Evolutionary conservation across 768 basidiomycete species (phyloP), one percentile per base, ranked within the genome.

Genomic region (Kwoniella sp.): DNA sequence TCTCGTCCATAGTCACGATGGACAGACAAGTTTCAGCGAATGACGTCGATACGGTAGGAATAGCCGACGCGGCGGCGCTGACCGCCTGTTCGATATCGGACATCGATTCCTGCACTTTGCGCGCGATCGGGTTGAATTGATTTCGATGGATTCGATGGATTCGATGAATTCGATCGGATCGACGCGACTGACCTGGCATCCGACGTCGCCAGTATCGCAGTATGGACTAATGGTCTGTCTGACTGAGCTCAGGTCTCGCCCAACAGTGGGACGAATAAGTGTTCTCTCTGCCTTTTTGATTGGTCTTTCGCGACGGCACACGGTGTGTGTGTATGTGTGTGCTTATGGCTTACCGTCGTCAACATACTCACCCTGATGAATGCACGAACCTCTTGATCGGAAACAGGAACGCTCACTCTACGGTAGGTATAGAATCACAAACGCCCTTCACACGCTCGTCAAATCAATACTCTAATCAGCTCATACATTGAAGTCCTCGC

Each of bases 371-470:
- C 41, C 41, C 41, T 45, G 41, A 45, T 9, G 41, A 37, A 13
- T 13, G 34, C 41, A 45, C 41, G 41, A 45, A 9, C 41, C 41
- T 45, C 41, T 45, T 17, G n/a, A 45, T 45, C 15, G 41, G 41
- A 45, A 45, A 45, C 41, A 45, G 41, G 41, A 45, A 45, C 41
- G 15, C 9, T 37, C 34, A 45, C 41, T 3, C 41, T 11, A 45
- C 11, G 41, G 15, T 5, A 34, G 7, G 13, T 5, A 34, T 34
- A 34, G 13, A 13, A 34, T 5, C 13, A 34, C 34, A 13, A 34
- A 45, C 50, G 50, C 50, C 50, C 50, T 51, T 51, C 50, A 51
- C 50, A 51, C 15, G 23, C 50, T 28, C 26, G 50, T 51, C 50
- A 23, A 41, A n/a, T n/a, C n/a, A n/a, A n/a, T n/a, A n/a, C n/a